phyloP scores from a whole-genome alignment of 164 flowering plant species.

The Paratinospora sagittata region DNA sequence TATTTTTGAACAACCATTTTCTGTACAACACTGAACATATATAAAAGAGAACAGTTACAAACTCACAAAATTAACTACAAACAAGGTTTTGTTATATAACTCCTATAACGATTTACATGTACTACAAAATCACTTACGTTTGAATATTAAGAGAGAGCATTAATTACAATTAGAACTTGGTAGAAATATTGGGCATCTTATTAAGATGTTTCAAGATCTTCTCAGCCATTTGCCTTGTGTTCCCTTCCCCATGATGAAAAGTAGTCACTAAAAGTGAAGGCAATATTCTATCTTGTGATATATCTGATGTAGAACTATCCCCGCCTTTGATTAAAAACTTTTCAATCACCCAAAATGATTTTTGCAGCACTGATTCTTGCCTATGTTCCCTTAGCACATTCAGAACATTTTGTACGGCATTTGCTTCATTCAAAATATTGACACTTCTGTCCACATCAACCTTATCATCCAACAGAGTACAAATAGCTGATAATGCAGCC shows the following conservation, averaged over 20 bases:
- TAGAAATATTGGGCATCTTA: constrained; percentile 40
- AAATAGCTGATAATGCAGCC: constrained; percentile 64
- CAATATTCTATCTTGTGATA: constrained; percentile 56
- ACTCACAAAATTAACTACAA: neutral
- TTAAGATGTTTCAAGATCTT: constrained; percentile 56
- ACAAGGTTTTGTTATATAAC: too few relatives aligned
- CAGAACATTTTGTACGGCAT: constrained; percentile 43
- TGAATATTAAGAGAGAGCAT: neutral
- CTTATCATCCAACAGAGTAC: constrained; percentile 62
- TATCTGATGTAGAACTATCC: constrained; percentile 34
- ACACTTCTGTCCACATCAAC: constrained; percentile 61
- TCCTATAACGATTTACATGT: too few relatives aligned
- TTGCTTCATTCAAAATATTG: constrained; percentile 33
- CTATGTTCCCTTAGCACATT: constrained; percentile 50
- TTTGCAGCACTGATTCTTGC: constrained; percentile 49
- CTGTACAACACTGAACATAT: neutral
- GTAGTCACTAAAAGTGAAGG: constrained; percentile 54
- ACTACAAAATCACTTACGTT: neutral
- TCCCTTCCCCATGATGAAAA: constrained; percentile 50
- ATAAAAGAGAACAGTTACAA: neutral
- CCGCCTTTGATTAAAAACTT: constrained; percentile 56
- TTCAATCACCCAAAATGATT: constrained; percentile 65
- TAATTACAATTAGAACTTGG: constrained; percentile 6
- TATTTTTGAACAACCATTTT: neutral
- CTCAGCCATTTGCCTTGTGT: constrained; percentile 63